Evolutionary conservation across 345 rosid genomes (phyloP), one percentile per base, ranked within the genome.

Genomic region (Boechera stricta): DNA sequence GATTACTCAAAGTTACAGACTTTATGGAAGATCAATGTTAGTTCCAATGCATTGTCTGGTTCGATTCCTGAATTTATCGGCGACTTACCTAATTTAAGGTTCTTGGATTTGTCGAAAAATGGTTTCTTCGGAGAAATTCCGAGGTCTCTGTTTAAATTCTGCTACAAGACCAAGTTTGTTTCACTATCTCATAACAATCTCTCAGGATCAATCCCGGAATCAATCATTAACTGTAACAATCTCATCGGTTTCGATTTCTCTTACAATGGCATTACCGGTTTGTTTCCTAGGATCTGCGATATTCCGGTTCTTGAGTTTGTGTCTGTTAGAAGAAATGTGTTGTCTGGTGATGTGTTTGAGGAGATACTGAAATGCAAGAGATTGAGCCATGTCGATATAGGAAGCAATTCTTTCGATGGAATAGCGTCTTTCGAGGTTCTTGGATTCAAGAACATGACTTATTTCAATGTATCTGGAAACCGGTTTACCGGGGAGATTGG

Each of bases 1-100:
- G 97, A 88, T 77, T 95, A 87, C 79, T 86, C 81, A 7, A 78
- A 82, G 61, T 76, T 95, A 42, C 79, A 83, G 64, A 85, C 94
- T 32, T 83, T 95, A 64, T 88, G 98, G 98, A 92, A 86, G 87
- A 91, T 95, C 61, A 95, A 95, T 82, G 82, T 95, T 68, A 95
- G 99, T 73, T 88, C 96, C 12, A 95, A 95, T 84, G 90, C 90
- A n/a, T 77, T 95, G 10, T 88, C 98, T 64, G 99, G 99, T 78
- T 83, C 81, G 33, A 86, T 91, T 74, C 99, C 97, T 6, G 97
- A 89, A 39, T 95, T 95, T 76, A 70, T 95, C 47, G 99, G 99
- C 45, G 91, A 84, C 10, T 86, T 95, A 48, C 89, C 87, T 51
- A 91, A 75, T 59, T 84, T 95, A 48, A 83, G 99, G 81, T 89